Conservation (phyloP, 2,329 filamentous ascomycete genomes). For the Raffaelea deltoideospora region DNA sequence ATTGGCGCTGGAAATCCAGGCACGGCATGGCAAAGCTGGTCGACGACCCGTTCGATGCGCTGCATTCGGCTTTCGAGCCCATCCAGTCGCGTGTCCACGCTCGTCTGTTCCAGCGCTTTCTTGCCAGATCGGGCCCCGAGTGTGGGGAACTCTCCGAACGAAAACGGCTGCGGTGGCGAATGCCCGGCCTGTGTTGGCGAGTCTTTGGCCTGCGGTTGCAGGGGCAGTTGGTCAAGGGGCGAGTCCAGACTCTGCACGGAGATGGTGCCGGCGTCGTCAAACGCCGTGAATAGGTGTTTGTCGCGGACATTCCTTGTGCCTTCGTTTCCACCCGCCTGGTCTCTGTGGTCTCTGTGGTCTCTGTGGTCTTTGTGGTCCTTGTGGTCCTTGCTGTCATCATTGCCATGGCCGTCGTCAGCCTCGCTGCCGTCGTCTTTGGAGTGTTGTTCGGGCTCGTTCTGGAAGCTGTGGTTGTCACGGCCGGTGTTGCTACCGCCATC, state of each 20-base stretch:
- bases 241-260: slow-evolving; percentile 11
- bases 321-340: too few species aligned
- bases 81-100: slow-evolving; percentile 36
- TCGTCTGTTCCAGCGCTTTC: slow-evolving; percentile 42
- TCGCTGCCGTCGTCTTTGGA: background rate
- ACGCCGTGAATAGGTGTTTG: too few species aligned
- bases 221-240: too few species aligned
- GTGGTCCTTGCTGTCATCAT: slow-evolving; percentile 15
- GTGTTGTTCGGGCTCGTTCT: too few species aligned
- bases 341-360: slow-evolving; percentile 13
- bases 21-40: slow-evolving; percentile 31
- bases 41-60: slow-evolving; percentile 36
- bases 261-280: background rate
- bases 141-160: slow-evolving; percentile 29
- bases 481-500: too few species aligned
- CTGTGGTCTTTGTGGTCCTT: slow-evolving; percentile 8
- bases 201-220: too few species aligned
- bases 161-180: slow-evolving; percentile 25
- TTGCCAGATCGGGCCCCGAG: slow-evolving; percentile 18
- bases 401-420: background rate
- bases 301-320: too few species aligned
- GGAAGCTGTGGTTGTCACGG: too few species aligned
- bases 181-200: too few species aligned
- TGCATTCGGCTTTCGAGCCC: slow-evolving; percentile 35
- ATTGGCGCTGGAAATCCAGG: slow-evolving; percentile 21